A percentile compares a stretch with the other conserved stretches of the same genome.
These are phyloP conservation scores for Letharia columbiana DNA, from an alignment of 495 filamentous ascomycete species.

Conservation along the genomic window DNA sequence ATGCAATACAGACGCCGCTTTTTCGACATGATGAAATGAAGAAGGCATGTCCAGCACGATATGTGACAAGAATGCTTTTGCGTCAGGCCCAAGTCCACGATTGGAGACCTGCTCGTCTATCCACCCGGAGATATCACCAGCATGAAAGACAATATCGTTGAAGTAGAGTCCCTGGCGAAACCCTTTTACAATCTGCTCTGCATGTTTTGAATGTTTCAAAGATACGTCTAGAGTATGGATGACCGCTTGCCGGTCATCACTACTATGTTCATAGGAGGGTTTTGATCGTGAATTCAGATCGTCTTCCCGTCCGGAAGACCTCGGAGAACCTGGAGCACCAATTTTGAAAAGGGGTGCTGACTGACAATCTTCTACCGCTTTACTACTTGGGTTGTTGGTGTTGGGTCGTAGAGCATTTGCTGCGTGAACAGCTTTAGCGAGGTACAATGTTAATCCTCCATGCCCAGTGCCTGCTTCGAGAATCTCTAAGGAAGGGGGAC, in stretches of 20 bases:
- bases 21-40: slow-evolving; percentile 48
- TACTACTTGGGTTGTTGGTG: background rate
- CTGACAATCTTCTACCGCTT: background rate
- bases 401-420: slow-evolving; percentile 42
- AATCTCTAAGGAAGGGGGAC: slow-evolving; percentile 47
- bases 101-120: slow-evolving; percentile 40
- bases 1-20: slow-evolving; percentile 48
- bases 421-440: slow-evolving; percentile 66
- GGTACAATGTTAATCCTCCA: slow-evolving; percentile 63
- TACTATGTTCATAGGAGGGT: background rate
- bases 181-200: slow-evolving; percentile 49
- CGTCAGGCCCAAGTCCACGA: slow-evolving; percentile 19
- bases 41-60: slow-evolving; percentile 64
- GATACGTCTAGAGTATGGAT: slow-evolving; percentile 64
- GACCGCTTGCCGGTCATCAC: slow-evolving; percentile 48
- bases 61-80: slow-evolving; percentile 54
- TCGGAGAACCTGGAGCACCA: background rate
- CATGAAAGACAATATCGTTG: slow-evolving; percentile 60
- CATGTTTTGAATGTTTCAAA: slow-evolving; percentile 47
- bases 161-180: slow-evolving; percentile 65
- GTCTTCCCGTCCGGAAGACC: background rate
- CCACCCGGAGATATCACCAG: slow-evolving; percentile 56
- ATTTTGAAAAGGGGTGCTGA: background rate
- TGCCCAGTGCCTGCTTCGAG: slow-evolving; percentile 77
- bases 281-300: background rate